These are phyloP conservation scores for Camellia oleifera DNA, from an alignment of 179 eudicot species.

Conservation along the genomic window DNA sequence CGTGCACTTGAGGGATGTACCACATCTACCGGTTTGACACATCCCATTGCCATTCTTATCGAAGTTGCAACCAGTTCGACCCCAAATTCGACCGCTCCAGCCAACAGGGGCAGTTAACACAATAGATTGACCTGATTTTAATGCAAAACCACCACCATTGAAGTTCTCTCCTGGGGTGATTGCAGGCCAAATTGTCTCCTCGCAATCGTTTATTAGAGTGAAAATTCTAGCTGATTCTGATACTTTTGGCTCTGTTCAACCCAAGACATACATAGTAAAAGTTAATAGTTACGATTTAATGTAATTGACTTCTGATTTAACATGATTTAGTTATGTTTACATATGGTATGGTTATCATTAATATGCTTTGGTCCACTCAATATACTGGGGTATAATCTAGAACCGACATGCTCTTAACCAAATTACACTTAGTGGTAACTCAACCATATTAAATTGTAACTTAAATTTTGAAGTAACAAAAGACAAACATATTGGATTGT, in stretches of 20 bases:
- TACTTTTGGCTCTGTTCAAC: slow-evolving; percentile 29
- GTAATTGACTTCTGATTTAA: neutral
- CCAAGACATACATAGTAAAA: neutral
- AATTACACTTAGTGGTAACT: too few species aligned
- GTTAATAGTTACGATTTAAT: too few species aligned
- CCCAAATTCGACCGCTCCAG: slow-evolving; percentile 82
- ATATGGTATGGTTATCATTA: neutral
- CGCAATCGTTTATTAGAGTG: slow-evolving; percentile 64
- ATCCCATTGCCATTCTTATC: slow-evolving; percentile 52
- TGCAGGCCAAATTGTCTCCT: slow-evolving; percentile 80
- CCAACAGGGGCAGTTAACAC: slow-evolving; percentile 55
- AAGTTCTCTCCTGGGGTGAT: slow-evolving; percentile 55
- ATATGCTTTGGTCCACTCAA: neutral
- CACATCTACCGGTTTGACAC: slow-evolving; percentile 65
- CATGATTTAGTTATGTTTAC: neutral
- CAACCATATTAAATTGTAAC: too few species aligned
- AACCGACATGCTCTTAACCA: too few species aligned
- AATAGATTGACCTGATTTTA: slow-evolving; percentile 43
- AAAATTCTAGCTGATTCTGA: slow-evolving; percentile 51
- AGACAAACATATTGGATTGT: too few species aligned
- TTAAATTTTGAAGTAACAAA: too few species aligned
- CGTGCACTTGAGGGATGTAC: slow-evolving; percentile 47
- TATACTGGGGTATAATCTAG: too few species aligned
- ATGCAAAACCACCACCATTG: slow-evolving; percentile 56
- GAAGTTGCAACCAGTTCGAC: slow-evolving; percentile 71